These are phyloP conservation scores for Solanum pennellii DNA, from an alignment of 257 asterid genomes.

Conservation along the genomic window DNA sequence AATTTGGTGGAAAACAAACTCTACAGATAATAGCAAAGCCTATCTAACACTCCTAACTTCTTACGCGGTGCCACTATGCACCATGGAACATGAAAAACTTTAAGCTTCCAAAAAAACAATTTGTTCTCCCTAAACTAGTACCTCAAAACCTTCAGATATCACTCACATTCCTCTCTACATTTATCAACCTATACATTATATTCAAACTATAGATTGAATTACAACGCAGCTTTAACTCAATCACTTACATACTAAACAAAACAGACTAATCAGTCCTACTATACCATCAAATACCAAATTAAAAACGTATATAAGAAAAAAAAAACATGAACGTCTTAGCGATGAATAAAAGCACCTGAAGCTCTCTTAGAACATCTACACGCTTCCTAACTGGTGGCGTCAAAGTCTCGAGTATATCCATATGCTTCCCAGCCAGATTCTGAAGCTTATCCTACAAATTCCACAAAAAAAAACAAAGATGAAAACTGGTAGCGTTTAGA, in stretches of 20 bases:
- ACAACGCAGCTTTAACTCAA: neutral
- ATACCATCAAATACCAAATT: neutral
- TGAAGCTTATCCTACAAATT: constrained; percentile 3
- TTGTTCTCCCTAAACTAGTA: neutral
- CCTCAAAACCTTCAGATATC: neutral
- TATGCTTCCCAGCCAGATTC: constrained; percentile 53
- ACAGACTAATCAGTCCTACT: neutral
- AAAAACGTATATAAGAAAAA: neutral
- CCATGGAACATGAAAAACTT: neutral
- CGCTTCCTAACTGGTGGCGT: constrained; percentile 61
- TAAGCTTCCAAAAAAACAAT: neutral
- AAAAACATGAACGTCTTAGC: neutral
- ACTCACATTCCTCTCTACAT: neutral
- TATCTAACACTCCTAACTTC: neutral
- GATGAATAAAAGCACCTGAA: constrained; percentile 40
- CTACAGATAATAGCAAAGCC: neutral
- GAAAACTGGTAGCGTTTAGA: neutral
- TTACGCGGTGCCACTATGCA: neutral
- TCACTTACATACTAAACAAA: neutral
- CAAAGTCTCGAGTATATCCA: constrained; percentile 46
- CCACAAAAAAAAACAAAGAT: neutral
- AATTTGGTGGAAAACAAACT: neutral
- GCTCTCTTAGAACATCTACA: constrained; percentile 56
- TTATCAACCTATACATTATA: neutral
- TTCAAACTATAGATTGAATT: neutral